phyloP scores from a whole-genome alignment of 1,284 basidiomycete genomes.

The Cutaneotrichosporon daszewskae region DNA sequence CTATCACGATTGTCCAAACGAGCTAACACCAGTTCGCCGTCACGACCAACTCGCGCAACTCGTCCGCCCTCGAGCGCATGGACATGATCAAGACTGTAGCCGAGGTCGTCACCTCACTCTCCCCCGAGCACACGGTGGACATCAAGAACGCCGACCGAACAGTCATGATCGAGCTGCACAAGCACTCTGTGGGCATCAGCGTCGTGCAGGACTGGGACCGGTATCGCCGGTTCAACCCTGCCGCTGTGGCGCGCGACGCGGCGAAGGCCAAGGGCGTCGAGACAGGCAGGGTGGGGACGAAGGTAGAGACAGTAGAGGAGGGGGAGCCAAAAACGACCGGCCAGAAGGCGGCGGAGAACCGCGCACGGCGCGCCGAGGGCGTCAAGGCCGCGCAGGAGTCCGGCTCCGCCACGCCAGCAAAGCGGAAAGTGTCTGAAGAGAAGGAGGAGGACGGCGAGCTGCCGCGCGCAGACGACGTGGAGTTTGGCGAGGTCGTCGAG shows the following conservation, averaged over 20 bases:
- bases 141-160: conserved; percentile 36
- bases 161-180: conserved; percentile 33
- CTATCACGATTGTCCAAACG: not conserved
- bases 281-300: conserved; percentile 3
- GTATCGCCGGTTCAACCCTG: conserved; percentile 36
- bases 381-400: conserved; percentile 6
- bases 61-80: conserved; percentile 31
- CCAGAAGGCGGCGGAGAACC: conserved; percentile 7
- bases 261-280: no score
- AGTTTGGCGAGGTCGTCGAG: conserved; percentile 17
- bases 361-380: conserved; percentile 8
- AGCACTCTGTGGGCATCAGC: conserved; percentile 33
- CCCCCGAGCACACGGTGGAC: conserved; percentile 33
- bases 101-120: conserved; percentile 28
- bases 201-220: conserved; percentile 34
- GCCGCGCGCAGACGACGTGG: conserved; percentile 8
- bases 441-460: conserved; percentile 14
- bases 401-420: conserved; percentile 2
- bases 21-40: conserved; percentile 32
- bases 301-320: no score
- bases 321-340: not conserved
- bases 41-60: conserved; percentile 29
- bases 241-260: conserved; percentile 16
- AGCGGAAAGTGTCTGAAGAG: conserved; percentile 14
- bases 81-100: conserved; percentile 40